phyloP scores from a whole-genome alignment of 768 basidiomycete species.

The Pleurotus pulmonarius region DNA sequence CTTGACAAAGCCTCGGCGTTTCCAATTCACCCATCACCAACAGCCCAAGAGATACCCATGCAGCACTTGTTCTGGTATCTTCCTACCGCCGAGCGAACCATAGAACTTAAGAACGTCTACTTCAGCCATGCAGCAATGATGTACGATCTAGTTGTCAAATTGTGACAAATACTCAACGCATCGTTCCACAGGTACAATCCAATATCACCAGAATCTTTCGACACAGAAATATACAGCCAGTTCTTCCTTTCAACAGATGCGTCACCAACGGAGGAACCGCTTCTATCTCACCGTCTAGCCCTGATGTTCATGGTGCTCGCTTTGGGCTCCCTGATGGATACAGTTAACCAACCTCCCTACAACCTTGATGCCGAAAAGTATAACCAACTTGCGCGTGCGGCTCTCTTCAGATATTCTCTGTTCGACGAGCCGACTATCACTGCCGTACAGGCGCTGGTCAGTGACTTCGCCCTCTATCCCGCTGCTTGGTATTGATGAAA shows the following conservation, averaged over 20 bases:
- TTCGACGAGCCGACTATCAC: conserved; percentile 67
- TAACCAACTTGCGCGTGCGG: conserved; percentile 61
- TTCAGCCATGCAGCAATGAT: conserved; percentile 70
- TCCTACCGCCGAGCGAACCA: conserved; percentile 55
- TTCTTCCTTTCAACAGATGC: conserved; percentile 48
- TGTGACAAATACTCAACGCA: background rate
- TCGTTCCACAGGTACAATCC: conserved; percentile 58
- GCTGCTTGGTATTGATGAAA: conserved; percentile 9
- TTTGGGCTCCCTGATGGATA: conserved; percentile 61
- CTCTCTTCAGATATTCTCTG: conserved; percentile 59
- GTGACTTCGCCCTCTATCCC: conserved; percentile 16
- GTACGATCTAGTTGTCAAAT: conserved; percentile 32
- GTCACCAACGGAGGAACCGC: conserved; percentile 45
- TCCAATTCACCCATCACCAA: conserved; percentile 46
- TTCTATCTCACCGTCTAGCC: conserved; percentile 57
- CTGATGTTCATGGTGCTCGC: conserved; percentile 66
- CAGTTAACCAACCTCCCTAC: conserved; percentile 46
- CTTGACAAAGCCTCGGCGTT: conserved; percentile 62
- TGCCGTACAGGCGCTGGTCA: conserved; percentile 63
- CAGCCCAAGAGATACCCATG: conserved; percentile 37
- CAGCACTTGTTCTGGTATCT: conserved; percentile 68
- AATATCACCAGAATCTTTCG: conserved; percentile 55
- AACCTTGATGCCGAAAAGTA: conserved; percentile 69
- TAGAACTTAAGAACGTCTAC: conserved; percentile 58
- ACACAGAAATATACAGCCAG: conserved; percentile 52